phyloP scores from a whole-genome alignment of 306 rosid genomes.

The Vigna angularis region DNA sequence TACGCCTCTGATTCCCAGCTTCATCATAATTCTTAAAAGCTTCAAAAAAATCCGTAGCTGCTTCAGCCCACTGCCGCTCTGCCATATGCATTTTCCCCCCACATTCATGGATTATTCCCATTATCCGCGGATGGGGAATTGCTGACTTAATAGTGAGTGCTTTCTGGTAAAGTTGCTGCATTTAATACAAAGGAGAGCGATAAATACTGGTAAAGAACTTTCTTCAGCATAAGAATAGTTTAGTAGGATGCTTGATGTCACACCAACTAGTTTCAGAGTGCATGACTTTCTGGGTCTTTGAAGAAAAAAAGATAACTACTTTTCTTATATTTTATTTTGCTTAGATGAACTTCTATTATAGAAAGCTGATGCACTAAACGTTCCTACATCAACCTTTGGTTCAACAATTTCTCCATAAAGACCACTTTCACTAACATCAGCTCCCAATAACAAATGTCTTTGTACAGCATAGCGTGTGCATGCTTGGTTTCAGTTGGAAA shows the following conservation, averaged over 20 bases:
- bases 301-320: background rate
- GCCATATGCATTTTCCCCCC: constrained; percentile 99
- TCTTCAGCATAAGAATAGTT: constrained; percentile 16
- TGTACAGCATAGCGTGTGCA: background rate
- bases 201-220: constrained; percentile 40
- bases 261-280: background rate
- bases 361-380: background rate
- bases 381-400: constrained; percentile 2
- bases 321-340: background rate
- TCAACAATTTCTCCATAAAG: background rate
- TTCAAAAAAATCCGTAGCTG: constrained; percentile 97
- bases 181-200: constrained; percentile 40
- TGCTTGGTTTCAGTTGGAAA: background rate
- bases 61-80: constrained; percentile 99
- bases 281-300: background rate
- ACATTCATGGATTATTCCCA: constrained; percentile 98
- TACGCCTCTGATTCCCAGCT: constrained; percentile 98
- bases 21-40: constrained; percentile 96
- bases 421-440: constrained; percentile 8
- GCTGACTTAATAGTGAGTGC: constrained; percentile 98
- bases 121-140: constrained; percentile 97
- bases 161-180: constrained; percentile 98
- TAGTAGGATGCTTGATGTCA: background rate
- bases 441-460: background rate
- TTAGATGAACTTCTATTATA: background rate